Evolutionary conservation across 257 asterid genomes (phyloP).

Genomic region (Nicotiana obtusifolia): DNA sequence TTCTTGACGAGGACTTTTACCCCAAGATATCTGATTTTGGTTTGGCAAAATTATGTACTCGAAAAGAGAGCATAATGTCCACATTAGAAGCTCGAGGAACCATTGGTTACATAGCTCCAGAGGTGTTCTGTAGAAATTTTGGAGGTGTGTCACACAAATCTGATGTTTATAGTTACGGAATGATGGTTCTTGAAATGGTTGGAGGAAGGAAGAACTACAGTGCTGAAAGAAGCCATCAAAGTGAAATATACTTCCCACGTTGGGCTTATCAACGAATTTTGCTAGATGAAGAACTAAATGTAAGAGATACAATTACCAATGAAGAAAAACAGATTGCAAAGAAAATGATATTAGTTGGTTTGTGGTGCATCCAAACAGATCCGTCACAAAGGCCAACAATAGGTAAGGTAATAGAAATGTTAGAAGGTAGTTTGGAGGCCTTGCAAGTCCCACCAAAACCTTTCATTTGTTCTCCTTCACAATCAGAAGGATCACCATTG

Average conservation of each 20-base stretch:
- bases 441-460: conserved; percentile 22
- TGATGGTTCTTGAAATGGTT: conserved; percentile 31
- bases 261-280: conserved; percentile 19
- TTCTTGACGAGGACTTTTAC: conserved; percentile 15
- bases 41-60: conserved; percentile 17
- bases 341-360: conserved; percentile 20
- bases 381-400: conserved; percentile 15
- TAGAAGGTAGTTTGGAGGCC: conserved; percentile 11
- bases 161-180: conserved; percentile 27
- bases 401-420: conserved; percentile 18
- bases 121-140: conserved; percentile 16
- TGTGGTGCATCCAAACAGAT: conserved; percentile 23
- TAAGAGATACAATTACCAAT: neutral
- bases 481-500: neutral
- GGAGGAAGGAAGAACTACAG: conserved; percentile 17
- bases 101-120: conserved; percentile 27
- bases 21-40: conserved; percentile 32
- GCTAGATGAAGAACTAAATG: neutral
- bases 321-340: conserved; percentile 13
- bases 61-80: conserved; percentile 11
- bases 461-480: conserved; percentile 5
- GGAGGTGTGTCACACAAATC: conserved; percentile 23
- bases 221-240: neutral
- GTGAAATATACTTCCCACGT: conserved; percentile 17
- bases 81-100: conserved; percentile 17